Evolutionary conservation across 176 grass and related monocot genomes (phyloP).

Genomic region (Phoenix dactylifera): DNA sequence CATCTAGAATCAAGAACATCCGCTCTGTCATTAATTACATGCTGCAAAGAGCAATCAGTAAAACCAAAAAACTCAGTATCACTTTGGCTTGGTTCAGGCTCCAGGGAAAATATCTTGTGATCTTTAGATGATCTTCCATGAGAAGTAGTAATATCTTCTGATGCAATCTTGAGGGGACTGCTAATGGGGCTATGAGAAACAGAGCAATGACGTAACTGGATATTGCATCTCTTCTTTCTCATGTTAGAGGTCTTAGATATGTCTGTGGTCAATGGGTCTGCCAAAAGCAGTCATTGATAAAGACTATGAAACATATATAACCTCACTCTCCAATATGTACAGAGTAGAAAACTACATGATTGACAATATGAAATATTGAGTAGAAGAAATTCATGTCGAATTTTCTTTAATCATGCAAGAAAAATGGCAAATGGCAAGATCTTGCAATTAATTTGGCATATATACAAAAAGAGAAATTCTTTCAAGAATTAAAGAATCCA

Average conservation of each 20-base stretch:
- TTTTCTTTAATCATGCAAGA: no score
- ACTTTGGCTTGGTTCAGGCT: conserved; percentile 34
- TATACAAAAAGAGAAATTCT: not conserved
- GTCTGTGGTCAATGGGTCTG: conserved; percentile 30
- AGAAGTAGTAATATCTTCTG: conserved; percentile 30
- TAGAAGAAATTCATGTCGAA: no score
- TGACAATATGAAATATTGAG: no score
- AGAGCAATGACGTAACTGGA: conserved; percentile 16
- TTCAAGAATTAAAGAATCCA: not conserved
- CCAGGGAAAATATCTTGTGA: conserved; percentile 20
- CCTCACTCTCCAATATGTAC: not conserved
- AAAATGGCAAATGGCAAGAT: no score
- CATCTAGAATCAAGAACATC: conserved; percentile 10
- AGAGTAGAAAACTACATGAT: not conserved
- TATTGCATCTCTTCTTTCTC: conserved; percentile 37
- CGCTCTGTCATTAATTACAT: conserved; percentile 13
- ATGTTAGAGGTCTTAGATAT: conserved; percentile 24
- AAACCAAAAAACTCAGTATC: conserved; percentile 17
- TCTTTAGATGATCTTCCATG: conserved; percentile 28
- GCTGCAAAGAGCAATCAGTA: conserved; percentile 1
- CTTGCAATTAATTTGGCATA: no score
- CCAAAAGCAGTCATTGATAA: conserved; percentile 17
- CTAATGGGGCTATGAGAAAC: not conserved
- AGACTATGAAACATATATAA: not conserved
- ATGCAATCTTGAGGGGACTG: conserved; percentile 18